phyloP scores from a whole-genome alignment of 495 filamentous ascomycete species.

The Polyplosphaeria fusca region DNA sequence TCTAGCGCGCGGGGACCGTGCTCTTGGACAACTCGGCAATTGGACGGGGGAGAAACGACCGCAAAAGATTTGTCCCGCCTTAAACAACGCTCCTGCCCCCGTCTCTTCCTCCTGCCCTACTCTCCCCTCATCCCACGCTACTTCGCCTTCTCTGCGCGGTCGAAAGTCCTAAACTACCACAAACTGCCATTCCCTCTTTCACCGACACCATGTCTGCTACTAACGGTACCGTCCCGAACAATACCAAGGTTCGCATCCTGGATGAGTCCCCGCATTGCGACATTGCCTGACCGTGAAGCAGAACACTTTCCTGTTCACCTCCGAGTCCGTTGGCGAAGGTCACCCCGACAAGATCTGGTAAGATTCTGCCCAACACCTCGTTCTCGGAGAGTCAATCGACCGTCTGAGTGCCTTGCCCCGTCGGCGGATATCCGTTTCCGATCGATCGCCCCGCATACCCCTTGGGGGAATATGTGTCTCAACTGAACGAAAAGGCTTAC shows the following conservation, averaged over 20 bases:
- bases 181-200: neutral
- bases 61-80: no score
- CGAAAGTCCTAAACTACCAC: slow-evolving; percentile 28
- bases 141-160: slow-evolving; percentile 24
- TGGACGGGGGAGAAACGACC: no score
- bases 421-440: neutral
- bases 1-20: no score
- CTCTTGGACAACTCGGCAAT: no score
- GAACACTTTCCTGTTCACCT: slow-evolving; percentile 96
- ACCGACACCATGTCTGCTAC: slow-evolving; percentile 40
- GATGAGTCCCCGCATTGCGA: no score
- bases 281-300: slow-evolving; percentile 20
- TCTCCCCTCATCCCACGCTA: slow-evolving; percentile 24
- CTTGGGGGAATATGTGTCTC: no score
- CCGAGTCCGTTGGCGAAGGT: slow-evolving; percentile 96
- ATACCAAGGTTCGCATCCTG: slow-evolving; percentile 37
- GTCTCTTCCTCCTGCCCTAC: slow-evolving; percentile 23
- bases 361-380: slow-evolving; percentile 30
- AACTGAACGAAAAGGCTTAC: no score
- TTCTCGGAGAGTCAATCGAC: no score
- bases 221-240: slow-evolving; percentile 43
- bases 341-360: slow-evolving; percentile 96
- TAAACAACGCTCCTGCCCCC: neutral
- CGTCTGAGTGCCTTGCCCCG: no score
- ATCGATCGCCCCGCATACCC: no score